Base-by-base conservation (phyloP, 139 green algal genomes). In the Picochlorum sp. region DNA sequence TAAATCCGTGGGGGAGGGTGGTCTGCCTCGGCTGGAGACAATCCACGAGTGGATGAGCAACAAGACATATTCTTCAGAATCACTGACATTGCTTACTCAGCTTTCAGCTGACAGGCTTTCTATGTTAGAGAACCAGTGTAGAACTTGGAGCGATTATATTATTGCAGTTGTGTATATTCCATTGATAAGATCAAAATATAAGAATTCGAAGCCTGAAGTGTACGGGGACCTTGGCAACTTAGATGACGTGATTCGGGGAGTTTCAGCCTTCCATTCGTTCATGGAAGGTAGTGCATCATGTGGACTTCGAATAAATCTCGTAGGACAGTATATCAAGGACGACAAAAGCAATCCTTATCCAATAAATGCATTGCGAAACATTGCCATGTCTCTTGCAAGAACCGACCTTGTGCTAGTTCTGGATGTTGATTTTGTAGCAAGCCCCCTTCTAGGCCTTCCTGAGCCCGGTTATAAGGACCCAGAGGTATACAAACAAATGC, bases 81-180 rank as follows among this genome's bases (percentile, higher is more conserved):
- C 33, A 12, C 12, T 59, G 20, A 59, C 52, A 24, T 45, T 59
- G 13, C n/a, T 59, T n/a, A 59, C 52, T 10, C 52, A 59, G 18
- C 24, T 59, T 7, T 59, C 52, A 2, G 52, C 22, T 28, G 52
- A 59, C 39, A 64, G 57, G 29, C 20, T 64, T n/a, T 29, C 40
- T 22, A 64, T 64, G 57, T 39, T 64, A 24, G 57, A 64, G 22
- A 64, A 64, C 36, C 57, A 64, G 36, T 64, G 57, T 24, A 29
- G 43, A 8, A 52, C 41, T 4, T 64, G 57, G 57, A 7, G 18
- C 5, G 57, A 64, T 12, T n/a, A 18, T 13, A 22, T 64, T 3
- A 31, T 52, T 22, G 57, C 57, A 1, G 57, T 33, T 33, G 57
- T 64, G 12, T 64, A 64, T 25, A 39, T 58, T 3, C 57, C 57